phyloP scores from a whole-genome alignment of 2,329 filamentous ascomycete species.

The Amylocarpus encephaloides region DNA sequence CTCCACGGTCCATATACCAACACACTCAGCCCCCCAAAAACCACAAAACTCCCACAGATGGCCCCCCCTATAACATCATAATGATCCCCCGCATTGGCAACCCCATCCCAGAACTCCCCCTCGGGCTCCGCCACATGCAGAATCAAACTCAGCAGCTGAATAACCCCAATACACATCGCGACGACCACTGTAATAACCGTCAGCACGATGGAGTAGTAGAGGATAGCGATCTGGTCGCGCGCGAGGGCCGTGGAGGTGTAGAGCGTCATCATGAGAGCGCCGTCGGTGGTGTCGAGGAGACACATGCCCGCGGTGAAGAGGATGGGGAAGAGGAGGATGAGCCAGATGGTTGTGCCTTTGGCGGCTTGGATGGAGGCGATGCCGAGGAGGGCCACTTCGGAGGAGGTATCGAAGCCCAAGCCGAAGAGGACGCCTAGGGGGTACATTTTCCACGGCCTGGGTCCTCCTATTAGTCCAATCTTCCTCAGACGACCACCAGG shows the following conservation, averaged over 20 bases:
- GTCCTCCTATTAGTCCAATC: too few species aligned
- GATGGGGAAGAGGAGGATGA: conserved; percentile 85
- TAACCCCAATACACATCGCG: conserved; percentile 63
- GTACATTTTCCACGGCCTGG: conserved; percentile 88
- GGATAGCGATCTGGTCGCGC: conserved; percentile 76
- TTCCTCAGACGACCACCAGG: too few species aligned
- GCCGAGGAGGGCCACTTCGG: conserved; percentile 84
- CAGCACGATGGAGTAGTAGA: conserved; percentile 69
- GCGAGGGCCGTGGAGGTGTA: conserved; percentile 78
- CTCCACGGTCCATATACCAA: conserved; percentile 81
- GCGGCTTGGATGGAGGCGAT: conserved; percentile 84
- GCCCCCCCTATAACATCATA: conserved; percentile 76
- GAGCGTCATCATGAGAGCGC: conserved; percentile 77
- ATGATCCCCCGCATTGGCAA: conserved; percentile 67
- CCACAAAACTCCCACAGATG: conserved; percentile 73
- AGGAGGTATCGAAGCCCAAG: conserved; percentile 90
- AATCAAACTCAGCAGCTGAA: conserved; percentile 72
- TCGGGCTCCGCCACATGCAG: conserved; percentile 58
- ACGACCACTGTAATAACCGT: conserved; percentile 33
- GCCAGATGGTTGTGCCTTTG: conserved; percentile 82
- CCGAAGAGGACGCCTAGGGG: conserved; percentile 84
- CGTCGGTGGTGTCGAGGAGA: conserved; percentile 84
- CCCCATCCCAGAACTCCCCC: conserved; percentile 86
- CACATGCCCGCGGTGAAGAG: conserved; percentile 98
- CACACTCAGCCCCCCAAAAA: conserved; percentile 57